A percentile compares a stretch with the other conserved stretches of the same genome.
Evolutionary conservation across 116 monocot species (phyloP).

Genomic region (Iris pallida): DNA sequence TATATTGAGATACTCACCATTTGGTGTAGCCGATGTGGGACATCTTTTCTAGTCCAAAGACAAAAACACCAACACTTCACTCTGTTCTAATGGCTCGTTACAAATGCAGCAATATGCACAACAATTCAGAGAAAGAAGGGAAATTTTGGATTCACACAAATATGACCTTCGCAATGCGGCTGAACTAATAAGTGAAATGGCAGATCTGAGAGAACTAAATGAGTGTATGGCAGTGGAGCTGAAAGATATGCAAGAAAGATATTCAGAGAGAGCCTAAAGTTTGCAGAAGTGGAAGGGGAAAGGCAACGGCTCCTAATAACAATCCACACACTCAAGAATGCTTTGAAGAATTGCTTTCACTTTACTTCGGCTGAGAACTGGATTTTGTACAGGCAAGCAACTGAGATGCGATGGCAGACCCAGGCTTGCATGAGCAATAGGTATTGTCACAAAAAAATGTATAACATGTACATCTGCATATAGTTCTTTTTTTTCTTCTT

Average conservation of each 20-base stretch:
- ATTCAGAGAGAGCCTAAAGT: conserved; percentile 84
- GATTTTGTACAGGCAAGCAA: conserved; percentile 19
- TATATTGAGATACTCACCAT: no score
- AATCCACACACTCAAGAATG: conserved; percentile 60
- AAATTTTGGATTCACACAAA: conserved; percentile 6
- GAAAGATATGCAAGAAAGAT: conserved; percentile 84
- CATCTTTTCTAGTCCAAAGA: no score
- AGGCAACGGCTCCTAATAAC: conserved; percentile 85
- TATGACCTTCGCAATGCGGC: conserved; percentile 10
- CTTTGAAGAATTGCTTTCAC: conserved; percentile 26
- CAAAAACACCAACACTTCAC: no score
- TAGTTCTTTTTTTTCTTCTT: background rate
- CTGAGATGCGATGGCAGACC: background rate
- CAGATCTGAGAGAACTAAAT: conserved; percentile 49
- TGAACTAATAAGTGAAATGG: conserved; percentile 41
- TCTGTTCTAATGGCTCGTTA: background rate
- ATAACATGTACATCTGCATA: background rate
- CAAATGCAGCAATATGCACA: conserved; percentile 24
- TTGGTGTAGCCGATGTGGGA: no score
- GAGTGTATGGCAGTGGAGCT: conserved; percentile 58
- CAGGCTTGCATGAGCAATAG: background rate
- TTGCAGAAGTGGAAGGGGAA: conserved; percentile 92
- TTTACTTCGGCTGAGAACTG: background rate
- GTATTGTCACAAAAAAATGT: background rate
- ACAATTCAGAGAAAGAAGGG: conserved; percentile 14